Evolutionary conservation across 1,284 basidiomycete genomes (phyloP).

Genomic region (Pyrrhoderma lamaoense): DNA sequence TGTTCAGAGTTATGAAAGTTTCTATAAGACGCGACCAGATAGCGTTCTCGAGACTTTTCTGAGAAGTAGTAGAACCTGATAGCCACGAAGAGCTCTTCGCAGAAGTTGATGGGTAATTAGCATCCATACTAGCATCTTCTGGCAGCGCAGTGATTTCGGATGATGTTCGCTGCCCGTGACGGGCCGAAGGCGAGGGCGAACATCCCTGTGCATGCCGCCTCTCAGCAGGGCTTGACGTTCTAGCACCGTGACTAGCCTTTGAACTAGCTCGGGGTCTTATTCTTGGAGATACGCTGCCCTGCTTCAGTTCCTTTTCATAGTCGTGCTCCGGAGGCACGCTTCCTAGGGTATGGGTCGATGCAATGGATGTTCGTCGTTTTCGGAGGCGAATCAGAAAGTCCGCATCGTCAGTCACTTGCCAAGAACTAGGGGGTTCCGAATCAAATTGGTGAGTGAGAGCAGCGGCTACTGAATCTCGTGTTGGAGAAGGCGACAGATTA

Average conservation of each 20-base stretch:
- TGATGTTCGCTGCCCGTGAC: constrained; percentile 2
- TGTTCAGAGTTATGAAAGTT: constrained; percentile 59
- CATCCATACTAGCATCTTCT: neutral
- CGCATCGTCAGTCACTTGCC: constrained; percentile 59
- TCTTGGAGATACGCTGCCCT: neutral
- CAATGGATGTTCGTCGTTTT: constrained; percentile 51
- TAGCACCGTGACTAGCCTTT: constrained; percentile 25
- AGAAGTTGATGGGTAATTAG: constrained; percentile 16
- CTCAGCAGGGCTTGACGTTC: neutral
- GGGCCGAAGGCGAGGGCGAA: neutral
- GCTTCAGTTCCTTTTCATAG: constrained; percentile 7
- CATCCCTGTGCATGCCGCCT: neutral
- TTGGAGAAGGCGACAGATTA: constrained; percentile 76
- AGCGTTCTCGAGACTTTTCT: constrained; percentile 58
- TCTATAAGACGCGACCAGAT: constrained; percentile 71
- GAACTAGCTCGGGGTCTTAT: constrained; percentile 27
- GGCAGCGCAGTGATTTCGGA: constrained; percentile 2
- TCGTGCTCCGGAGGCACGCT: constrained; percentile 42
- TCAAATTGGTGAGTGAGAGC: constrained; percentile 51
- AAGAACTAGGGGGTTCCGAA: constrained; percentile 30
- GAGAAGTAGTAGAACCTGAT: constrained; percentile 46
- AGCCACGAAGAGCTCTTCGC: constrained; percentile 26
- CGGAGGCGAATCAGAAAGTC: constrained; percentile 56
- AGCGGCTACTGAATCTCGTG: constrained; percentile 66
- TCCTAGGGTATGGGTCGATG: constrained; percentile 46